Percentiles rank a stretch among this genome's conserved stretches.
Evolutionary conservation across 1,284 basidiomycete genomes (phyloP).

Genomic region (Ustilago loliicola): DNA sequence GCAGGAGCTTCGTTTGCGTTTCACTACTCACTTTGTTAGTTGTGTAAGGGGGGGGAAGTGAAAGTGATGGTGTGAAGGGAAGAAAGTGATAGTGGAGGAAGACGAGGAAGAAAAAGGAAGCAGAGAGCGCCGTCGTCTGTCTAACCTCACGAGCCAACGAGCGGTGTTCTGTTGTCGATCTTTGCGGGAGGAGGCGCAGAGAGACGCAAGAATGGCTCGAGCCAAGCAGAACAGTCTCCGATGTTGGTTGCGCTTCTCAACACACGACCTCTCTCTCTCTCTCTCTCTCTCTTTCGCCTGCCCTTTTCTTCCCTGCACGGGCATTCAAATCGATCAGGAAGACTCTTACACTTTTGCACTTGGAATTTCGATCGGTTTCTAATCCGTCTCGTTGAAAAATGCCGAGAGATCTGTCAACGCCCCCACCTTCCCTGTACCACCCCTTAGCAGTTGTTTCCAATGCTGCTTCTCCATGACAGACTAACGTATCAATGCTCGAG

Average conservation of each 20-base stretch:
- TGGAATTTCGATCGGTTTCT: constrained; percentile 24
- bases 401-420: neutral
- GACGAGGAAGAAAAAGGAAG: constrained; percentile 4
- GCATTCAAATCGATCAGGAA: constrained; percentile 37
- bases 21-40: constrained; percentile 38
- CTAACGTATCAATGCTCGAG: neutral
- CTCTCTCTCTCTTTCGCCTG: neutral
- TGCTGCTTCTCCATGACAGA: neutral
- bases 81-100: constrained; percentile 14
- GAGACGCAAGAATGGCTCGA: neutral
- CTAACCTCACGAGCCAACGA: neutral
- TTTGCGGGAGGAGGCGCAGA: neutral
- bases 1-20: neutral
- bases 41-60: constrained; percentile 1
- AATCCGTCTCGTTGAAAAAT: constrained; percentile 14
- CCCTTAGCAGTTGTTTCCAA: neutral
- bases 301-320: constrained; percentile 16
- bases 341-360: neutral
- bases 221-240: neutral
- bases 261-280: constrained; percentile 26
- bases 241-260: constrained; percentile 17
- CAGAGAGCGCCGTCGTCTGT: neutral
- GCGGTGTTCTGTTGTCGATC: constrained; percentile 2
- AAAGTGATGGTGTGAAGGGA: constrained; percentile 12
- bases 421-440: neutral